A percentile compares a stretch with the other conserved stretches of the same genome.
Conservation (phyloP, 768 basidiomycete genomes). For the Psilocybe tampanensis region DNA sequence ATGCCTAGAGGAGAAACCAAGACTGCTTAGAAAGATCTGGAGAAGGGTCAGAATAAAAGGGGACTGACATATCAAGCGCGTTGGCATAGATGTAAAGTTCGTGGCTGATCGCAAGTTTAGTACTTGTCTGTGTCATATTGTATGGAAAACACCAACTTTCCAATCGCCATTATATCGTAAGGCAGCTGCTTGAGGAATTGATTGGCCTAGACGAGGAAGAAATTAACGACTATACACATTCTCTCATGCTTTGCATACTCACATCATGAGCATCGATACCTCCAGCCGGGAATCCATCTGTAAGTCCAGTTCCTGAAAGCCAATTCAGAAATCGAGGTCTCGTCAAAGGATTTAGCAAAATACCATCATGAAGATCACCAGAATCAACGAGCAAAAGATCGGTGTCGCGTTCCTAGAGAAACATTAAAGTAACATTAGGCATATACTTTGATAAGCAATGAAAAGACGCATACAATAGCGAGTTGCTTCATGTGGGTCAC, state of each 20-base stretch:
- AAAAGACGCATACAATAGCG: constrained; percentile 48
- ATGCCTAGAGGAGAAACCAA: constrained; percentile 47
- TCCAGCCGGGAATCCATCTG: constrained; percentile 73
- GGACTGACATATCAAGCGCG: constrained; percentile 62
- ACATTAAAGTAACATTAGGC: background rate
- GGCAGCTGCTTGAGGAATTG: constrained; percentile 71
- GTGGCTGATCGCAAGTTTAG: constrained; percentile 48
- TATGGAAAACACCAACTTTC: constrained; percentile 57
- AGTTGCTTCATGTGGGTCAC: constrained; percentile 79
- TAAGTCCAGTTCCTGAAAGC: constrained; percentile 66
- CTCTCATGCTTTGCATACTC: constrained; percentile 10
- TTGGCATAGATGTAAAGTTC: constrained; percentile 78
- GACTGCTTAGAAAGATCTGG: background rate
- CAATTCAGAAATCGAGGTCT: background rate
- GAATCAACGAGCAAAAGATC: constrained; percentile 84
- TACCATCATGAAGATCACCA: constrained; percentile 80
- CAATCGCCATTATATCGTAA: constrained; percentile 83
- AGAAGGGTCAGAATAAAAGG: background rate
- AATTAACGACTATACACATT: background rate
- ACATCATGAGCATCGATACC: constrained; percentile 77
- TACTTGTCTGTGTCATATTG: background rate
- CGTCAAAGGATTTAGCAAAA: background rate
- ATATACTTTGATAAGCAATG: background rate
- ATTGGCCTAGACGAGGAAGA: constrained; percentile 53
- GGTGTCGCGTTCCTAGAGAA: constrained; percentile 60